Evolutionary conservation across 345 rosid species (phyloP), one percentile per base, ranked within the genome.

Genomic region (Linum trigynum): DNA sequence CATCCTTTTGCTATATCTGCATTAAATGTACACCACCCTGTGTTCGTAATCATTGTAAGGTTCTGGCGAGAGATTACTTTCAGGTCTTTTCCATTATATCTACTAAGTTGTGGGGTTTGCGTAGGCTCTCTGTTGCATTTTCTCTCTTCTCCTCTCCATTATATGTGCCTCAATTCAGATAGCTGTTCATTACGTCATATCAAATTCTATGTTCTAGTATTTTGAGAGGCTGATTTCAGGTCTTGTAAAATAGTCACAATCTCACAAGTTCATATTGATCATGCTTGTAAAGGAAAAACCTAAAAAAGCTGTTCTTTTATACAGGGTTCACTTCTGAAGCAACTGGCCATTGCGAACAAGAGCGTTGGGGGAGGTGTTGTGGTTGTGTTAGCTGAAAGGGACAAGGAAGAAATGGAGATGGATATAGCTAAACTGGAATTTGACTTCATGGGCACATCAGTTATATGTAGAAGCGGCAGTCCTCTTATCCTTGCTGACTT

Each of bases 391-490:
- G 96, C 98, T 2, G 98, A 86, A 80, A 82, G 90, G 77, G 96
- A 91, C 71, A 91, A 89, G 77, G 96, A 89, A 71, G 98, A 91
- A 82, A 89, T 91, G 96, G 98, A 91, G 79, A 71, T 81, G 74
- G 89, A 91, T 65, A 91, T 91, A 70, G 79, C 90, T 53, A 91
- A 86, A 69, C 79, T 91, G 61, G 96, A 89, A 73, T 91, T 91
- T 68, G 89, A 89, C 79, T 84, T 91, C 50, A 85, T 91, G 98
- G 96, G 96, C 41, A 91, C 95, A 15, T 84, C 90, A 38, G 92
- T 89, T 61, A 91, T 91, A 71, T 91, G 96, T 77, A 85, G 96
- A 80, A 91, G 95, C 73, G 98, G 96, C 59, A 91, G 96, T 71
- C 82, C 96, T 77, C 87, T 91, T 62, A 86, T 88, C 67, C 79